Percentiles rank a stretch among this genome's conserved stretches.
Conservation (phyloP, 345 rosid species). For the Citrus inodora region DNA sequence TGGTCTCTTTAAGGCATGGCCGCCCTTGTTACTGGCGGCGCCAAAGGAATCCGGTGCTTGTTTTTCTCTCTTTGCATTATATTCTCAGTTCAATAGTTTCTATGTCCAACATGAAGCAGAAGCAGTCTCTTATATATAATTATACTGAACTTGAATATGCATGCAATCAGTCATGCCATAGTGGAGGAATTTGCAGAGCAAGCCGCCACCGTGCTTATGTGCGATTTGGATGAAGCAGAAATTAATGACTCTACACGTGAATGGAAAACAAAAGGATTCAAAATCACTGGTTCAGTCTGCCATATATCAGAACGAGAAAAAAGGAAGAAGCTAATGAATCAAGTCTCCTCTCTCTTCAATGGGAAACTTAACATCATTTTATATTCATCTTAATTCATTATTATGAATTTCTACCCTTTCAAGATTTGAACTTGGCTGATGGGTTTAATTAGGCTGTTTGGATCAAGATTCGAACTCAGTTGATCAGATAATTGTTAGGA, state of each 20-base stretch:
- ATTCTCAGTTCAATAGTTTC: no score
- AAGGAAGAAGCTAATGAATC: conserved; percentile 36
- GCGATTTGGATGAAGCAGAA: conserved; percentile 26
- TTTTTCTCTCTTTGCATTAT: neutral
- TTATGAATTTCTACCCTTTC: no score
- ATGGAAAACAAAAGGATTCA: conserved; percentile 42
- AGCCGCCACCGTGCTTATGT: conserved; percentile 50
- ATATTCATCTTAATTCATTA: neutral
- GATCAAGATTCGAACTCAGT: no score
- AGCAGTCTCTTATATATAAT: no score
- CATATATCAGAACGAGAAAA: conserved; percentile 39
- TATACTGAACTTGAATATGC: neutral
- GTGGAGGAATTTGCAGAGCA: conserved; percentile 54
- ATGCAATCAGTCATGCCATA: conserved; percentile 31
- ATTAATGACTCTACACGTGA: conserved; percentile 22
- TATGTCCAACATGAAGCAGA: no score
- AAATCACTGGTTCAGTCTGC: conserved; percentile 46
- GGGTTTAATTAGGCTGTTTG: no score
- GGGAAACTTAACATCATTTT: conserved; percentile 47
- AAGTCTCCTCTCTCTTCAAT: conserved; percentile 33
- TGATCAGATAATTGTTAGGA: no score
- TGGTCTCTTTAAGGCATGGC: conserved; percentile 30
- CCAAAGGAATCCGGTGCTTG: conserved; percentile 55
- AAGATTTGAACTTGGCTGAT: no score
- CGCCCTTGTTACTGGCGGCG: conserved; percentile 64